Evolutionary conservation across 306 rosid genomes (phyloP).

Genomic region (Fragaria iinumae): DNA sequence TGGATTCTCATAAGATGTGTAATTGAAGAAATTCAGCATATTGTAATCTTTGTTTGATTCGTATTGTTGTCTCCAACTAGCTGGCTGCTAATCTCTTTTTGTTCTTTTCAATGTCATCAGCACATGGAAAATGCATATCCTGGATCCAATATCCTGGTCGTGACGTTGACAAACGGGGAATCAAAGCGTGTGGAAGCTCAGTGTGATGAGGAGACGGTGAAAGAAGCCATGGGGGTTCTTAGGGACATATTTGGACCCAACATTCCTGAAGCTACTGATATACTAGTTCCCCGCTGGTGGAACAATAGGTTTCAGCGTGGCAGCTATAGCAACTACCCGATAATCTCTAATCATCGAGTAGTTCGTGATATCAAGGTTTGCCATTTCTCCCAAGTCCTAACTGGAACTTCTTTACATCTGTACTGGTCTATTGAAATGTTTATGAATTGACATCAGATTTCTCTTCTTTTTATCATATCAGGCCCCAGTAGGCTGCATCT

Average conservation of each 20-base stretch:
- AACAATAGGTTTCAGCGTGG: constrained; percentile 88
- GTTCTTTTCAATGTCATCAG: constrained; percentile 45
- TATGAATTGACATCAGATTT: not conserved
- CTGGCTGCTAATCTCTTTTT: constrained; percentile 34
- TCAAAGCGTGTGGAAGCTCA: constrained; percentile 97
- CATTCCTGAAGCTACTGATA: constrained; percentile 76
- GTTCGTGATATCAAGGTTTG: constrained; percentile 67
- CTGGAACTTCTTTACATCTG: not conserved
- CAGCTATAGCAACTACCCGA: constrained; percentile 92
- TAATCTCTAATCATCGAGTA: constrained; percentile 53
- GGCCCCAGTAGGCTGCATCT: constrained; percentile 82
- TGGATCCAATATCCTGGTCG: constrained; percentile 91
- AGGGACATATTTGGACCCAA: constrained; percentile 80
- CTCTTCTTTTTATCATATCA: constrained; percentile 22
- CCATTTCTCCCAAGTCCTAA: not conserved
- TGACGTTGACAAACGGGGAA: constrained; percentile 92
- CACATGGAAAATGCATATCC: constrained; percentile 98
- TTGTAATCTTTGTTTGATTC: constrained; percentile 12
- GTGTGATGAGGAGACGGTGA: constrained; percentile 62
- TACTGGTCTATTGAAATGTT: not conserved
- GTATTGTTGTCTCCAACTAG: constrained; percentile 18
- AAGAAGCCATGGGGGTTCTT: constrained; percentile 82
- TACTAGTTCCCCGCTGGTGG: constrained; percentile 93
- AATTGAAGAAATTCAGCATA: constrained; percentile 9
- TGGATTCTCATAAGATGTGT: constrained; percentile 35